Percentiles rank a stretch among this genome's conserved stretches.
phyloP scores from a whole-genome alignment of 2,329 filamentous ascomycete genomes.

The Sarocladiaceae sp. region DNA sequence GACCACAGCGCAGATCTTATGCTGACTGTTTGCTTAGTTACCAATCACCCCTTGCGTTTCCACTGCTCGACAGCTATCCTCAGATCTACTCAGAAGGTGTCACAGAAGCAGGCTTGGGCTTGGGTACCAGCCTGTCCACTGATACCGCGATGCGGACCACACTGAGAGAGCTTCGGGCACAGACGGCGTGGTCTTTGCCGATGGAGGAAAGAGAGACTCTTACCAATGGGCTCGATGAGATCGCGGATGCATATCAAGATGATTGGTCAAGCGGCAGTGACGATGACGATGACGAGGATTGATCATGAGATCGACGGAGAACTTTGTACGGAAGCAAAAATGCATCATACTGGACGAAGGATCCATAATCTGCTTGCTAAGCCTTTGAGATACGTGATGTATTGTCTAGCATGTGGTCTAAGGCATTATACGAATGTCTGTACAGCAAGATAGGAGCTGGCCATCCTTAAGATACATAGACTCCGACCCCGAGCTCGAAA shows the following conservation, averaged over 20 bases:
- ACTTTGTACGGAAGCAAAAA: background rate
- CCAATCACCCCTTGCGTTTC: slow-evolving; percentile 58
- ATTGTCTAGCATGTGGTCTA: slow-evolving; percentile 2
- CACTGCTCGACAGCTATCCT: slow-evolving; percentile 81
- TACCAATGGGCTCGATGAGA: slow-evolving; percentile 74
- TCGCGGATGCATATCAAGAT: slow-evolving; percentile 85
- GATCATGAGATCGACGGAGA: too few relatives aligned
- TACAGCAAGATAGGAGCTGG: background rate
- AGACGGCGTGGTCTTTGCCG: slow-evolving; percentile 59
- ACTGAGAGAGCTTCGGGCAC: slow-evolving; percentile 57
- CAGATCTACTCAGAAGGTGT: slow-evolving; percentile 56
- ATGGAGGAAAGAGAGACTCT: slow-evolving; percentile 80
- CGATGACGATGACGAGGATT: slow-evolving; percentile 58
- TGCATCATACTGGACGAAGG: too few relatives aligned
- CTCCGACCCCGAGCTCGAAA: slow-evolving; percentile 2
- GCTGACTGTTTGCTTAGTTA: slow-evolving; percentile 28
- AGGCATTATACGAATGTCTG: background rate
- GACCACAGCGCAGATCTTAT: background rate
- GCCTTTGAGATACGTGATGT: background rate
- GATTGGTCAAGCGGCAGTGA: slow-evolving; percentile 80
- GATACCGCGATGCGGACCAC: slow-evolving; percentile 66
- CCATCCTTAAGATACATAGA: background rate
- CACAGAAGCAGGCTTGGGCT: slow-evolving; percentile 27
- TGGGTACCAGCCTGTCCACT: slow-evolving; percentile 63
- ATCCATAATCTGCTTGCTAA: too few relatives aligned